Evolutionary conservation across 805 yeast genomes (phyloP).

Genomic region (Danielia oregonensis): DNA sequence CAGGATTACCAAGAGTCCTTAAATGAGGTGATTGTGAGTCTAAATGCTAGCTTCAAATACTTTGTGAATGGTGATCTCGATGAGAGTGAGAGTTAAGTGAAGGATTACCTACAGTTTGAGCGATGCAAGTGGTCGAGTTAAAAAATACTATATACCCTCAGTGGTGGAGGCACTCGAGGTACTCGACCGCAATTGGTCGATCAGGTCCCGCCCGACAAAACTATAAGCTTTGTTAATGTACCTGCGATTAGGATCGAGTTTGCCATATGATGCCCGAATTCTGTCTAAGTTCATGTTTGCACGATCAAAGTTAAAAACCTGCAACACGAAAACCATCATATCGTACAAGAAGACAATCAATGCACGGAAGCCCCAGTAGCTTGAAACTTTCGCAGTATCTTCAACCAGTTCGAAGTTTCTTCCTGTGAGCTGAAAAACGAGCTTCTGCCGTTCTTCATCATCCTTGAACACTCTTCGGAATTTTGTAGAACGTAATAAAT

Average conservation of each 20-base stretch:
- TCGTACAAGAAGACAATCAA: conserved; percentile 33
- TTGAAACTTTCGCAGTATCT: conserved; percentile 5
- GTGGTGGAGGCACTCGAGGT: no score
- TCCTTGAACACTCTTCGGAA: conserved; percentile 30
- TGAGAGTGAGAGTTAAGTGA: no score
- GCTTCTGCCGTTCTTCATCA: conserved; percentile 23
- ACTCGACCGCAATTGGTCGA: no score
- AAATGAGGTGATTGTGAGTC: conserved; percentile 11
- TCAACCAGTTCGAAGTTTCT: conserved; percentile 6
- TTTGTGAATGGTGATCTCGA: no score
- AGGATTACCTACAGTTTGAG: no score
- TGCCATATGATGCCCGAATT: conserved; percentile 35
- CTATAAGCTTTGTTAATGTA: conserved; percentile 34
- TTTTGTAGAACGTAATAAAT: conserved; percentile 26
- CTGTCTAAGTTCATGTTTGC: conserved; percentile 41
- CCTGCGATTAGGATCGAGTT: conserved; percentile 38
- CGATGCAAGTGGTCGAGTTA: no score
- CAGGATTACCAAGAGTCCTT: not conserved
- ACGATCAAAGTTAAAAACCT: conserved; percentile 35
- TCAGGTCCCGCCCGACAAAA: conserved; percentile 23
- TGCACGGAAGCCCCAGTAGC: conserved; percentile 15
- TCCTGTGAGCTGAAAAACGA: conserved; percentile 28
- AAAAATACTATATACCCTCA: no score
- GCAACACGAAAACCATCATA: conserved; percentile 28
- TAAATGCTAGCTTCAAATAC: conserved; percentile 14